These are phyloP conservation scores for Ascochyta clinopodiicola DNA, from an alignment of 2,329 filamentous ascomycete genomes.

Conservation along the genomic window DNA sequence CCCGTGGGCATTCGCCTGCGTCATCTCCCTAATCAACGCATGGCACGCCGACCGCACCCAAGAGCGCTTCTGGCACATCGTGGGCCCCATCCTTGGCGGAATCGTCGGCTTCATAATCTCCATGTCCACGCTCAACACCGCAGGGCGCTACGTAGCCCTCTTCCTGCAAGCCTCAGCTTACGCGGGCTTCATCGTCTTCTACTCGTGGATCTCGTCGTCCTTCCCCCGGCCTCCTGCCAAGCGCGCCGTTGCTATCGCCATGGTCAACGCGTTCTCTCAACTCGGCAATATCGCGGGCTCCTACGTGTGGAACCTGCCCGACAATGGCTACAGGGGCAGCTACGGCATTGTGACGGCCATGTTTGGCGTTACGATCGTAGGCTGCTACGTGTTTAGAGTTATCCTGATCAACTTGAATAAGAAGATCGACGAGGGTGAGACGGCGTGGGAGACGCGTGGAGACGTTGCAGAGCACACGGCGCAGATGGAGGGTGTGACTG, in stretches of 20 bases:
- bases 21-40: slow-evolving; percentile 56
- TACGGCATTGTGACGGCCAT: slow-evolving; percentile 70
- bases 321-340: slow-evolving; percentile 67
- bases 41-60: slow-evolving; percentile 60
- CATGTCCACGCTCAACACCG: slow-evolving; percentile 40
- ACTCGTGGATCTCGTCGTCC: slow-evolving; percentile 45
- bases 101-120: slow-evolving; percentile 54
- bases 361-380: slow-evolving; percentile 65
- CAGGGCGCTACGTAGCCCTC: slow-evolving; percentile 42
- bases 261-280: slow-evolving; percentile 61
- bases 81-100: slow-evolving; percentile 51
- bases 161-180: slow-evolving; percentile 51
- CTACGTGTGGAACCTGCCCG: slow-evolving; percentile 67
- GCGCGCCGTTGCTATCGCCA: slow-evolving; percentile 66
- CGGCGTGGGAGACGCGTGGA: slow-evolving; percentile 35
- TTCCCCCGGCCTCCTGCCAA: slow-evolving; percentile 65
- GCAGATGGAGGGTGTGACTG: slow-evolving; percentile 33
- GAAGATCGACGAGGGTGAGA: slow-evolving; percentile 40
- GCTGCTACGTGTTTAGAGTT: slow-evolving; percentile 50
- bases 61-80: slow-evolving; percentile 61
- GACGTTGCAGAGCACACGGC: slow-evolving; percentile 43
- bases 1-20: slow-evolving; percentile 57
- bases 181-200: slow-evolving; percentile 48
- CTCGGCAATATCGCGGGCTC: slow-evolving; percentile 59
- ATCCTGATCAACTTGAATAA: slow-evolving; percentile 40